phyloP scores from a whole-genome alignment of 352 stramenopile species.

The Pythium vanterpoolii region DNA sequence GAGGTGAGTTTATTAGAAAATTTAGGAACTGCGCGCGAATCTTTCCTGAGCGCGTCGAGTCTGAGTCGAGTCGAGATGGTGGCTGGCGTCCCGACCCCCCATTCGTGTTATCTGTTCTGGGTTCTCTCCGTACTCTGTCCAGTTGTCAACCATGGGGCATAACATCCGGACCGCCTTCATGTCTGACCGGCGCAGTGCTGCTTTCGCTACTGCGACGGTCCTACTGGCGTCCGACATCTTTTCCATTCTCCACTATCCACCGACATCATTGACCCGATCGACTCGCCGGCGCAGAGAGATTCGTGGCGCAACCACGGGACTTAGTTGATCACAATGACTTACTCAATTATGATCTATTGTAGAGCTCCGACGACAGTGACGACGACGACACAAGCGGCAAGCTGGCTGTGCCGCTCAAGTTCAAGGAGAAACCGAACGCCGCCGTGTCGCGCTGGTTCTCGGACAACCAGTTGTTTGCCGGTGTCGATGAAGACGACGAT shows the following conservation, averaged over 20 bases:
- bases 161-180: conserved; percentile 69
- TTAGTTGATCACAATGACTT: neutral
- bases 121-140: conserved; percentile 84
- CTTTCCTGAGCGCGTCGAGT: neutral
- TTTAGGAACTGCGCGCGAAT: neutral
- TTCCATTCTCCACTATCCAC: neutral
- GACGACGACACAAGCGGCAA: conserved; percentile 41
- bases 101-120: conserved; percentile 92
- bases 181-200: conserved; percentile 61
- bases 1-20: conserved; percentile 52
- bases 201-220: conserved; percentile 45
- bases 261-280: neutral
- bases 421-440: conserved; percentile 73
- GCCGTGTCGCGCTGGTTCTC: conserved; percentile 83
- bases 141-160: conserved; percentile 91
- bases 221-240: conserved; percentile 77
- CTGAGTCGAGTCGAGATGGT: neutral
- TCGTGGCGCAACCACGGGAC: neutral
- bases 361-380: conserved; percentile 78
- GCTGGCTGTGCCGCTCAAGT: conserved; percentile 67
- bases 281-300: neutral
- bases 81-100: conserved; percentile 33
- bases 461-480: conserved; percentile 80
- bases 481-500: conserved; percentile 49
- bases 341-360: conserved; percentile 13